Conservation (phyloP, 495 filamentous ascomycete genomes). For the Bryoglossum gracile region DNA sequence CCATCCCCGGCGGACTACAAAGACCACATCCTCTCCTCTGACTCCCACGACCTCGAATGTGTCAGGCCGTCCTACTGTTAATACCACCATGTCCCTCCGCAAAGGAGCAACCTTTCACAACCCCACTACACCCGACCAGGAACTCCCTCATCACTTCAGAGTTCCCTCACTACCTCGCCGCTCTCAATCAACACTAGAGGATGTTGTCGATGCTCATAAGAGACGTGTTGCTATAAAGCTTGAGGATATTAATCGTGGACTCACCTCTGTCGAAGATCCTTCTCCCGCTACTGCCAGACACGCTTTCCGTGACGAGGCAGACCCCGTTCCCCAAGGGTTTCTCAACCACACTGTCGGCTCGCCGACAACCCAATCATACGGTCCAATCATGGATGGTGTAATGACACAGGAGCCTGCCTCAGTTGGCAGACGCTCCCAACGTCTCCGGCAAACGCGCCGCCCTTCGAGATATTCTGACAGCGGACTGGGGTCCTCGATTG, state of each 20-base stretch:
- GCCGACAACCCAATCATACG: conserved; percentile 20
- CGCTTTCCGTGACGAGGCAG: conserved; percentile 38
- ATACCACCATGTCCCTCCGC: conserved; percentile 47
- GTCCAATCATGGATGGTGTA: conserved; percentile 30
- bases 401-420: conserved; percentile 21
- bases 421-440: conserved; percentile 29
- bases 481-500: conserved; percentile 50
- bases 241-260: conserved; percentile 44
- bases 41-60: conserved; percentile 23
- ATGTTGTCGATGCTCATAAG: conserved; percentile 48
- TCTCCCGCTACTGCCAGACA: conserved; percentile 23
- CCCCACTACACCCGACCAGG: conserved; percentile 34
- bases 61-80: conserved; percentile 30
- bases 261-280: conserved; percentile 29
- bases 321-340: conserved; percentile 44
- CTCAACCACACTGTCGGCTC: conserved; percentile 38
- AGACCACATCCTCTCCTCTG: conserved; percentile 24
- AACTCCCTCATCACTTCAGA: conserved; percentile 33
- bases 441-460: conserved; percentile 40
- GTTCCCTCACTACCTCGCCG: conserved; percentile 48
- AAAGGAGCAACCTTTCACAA: conserved; percentile 61
- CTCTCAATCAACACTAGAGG: conserved; percentile 55
- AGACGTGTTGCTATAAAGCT: conserved; percentile 46
- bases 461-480: conserved; percentile 52
- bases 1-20: conserved; percentile 25